phyloP scores from a whole-genome alignment of 2,329 filamentous ascomycete genomes.

The Chlorencoelia australis region DNA sequence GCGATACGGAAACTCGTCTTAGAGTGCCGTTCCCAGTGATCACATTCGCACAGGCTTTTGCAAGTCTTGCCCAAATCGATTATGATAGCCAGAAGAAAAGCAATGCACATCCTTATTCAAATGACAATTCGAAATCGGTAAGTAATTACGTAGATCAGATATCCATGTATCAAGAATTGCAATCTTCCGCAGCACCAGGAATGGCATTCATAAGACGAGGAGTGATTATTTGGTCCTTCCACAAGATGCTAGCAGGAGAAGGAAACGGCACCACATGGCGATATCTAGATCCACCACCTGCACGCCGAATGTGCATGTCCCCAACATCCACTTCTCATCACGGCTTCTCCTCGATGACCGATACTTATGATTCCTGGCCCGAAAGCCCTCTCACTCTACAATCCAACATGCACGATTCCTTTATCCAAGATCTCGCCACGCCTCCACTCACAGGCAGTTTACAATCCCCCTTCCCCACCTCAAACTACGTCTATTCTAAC shows the following conservation, averaged over 20 bases:
- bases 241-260: conserved; percentile 39
- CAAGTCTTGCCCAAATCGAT: too few species aligned
- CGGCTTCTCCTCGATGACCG: conserved; percentile 44
- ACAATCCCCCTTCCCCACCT: conserved; percentile 24
- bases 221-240: conserved; percentile 55
- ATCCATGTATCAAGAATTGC: conserved; percentile 59
- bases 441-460: conserved; percentile 46
- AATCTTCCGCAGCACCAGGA: conserved; percentile 40
- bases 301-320: conserved; percentile 20
- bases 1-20: conserved; percentile 16
- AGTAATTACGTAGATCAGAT: conserved; percentile 50
- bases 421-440: conserved; percentile 43
- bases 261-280: conserved; percentile 48
- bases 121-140: too few species aligned
- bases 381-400: conserved; percentile 19
- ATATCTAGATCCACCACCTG: conserved; percentile 35
- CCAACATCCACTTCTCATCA: conserved; percentile 37
- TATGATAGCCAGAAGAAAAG: conserved; percentile 31
- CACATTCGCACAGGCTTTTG: conserved; percentile 18
- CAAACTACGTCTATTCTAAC: conserved; percentile 10
- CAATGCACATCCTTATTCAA: too few species aligned
- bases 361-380: conserved; percentile 45
- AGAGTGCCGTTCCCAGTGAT: conserved; percentile 24
- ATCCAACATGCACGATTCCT: conserved; percentile 38
- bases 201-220: conserved; percentile 44